phyloP scores from a whole-genome alignment of 108 stramenopile genomes.

The Fragilariopsis cylindrus region DNA sequence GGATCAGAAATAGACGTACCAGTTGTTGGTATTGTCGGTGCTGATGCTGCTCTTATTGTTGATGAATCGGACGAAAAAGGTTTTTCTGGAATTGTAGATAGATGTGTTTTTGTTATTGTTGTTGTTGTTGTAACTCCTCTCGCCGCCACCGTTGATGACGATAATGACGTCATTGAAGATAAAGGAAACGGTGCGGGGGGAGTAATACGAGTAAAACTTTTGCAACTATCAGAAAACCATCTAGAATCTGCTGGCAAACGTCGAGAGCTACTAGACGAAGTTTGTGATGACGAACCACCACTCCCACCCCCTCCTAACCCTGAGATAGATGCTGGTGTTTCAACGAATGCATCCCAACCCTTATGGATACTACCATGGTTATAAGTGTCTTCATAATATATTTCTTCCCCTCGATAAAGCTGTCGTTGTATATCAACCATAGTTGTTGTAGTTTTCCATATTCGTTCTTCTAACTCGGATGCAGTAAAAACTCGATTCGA shows the following conservation, averaged over 20 bases:
- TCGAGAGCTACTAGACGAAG: slow-evolving; percentile 16
- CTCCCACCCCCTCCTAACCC: not conserved
- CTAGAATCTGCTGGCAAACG: slow-evolving; percentile 58
- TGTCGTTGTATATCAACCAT: slow-evolving; percentile 70
- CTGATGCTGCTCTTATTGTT: not conserved
- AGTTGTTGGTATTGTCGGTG: not conserved
- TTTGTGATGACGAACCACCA: slow-evolving; percentile 2
- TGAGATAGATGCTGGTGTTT: not conserved
- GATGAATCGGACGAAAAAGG: not conserved
- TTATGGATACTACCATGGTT: slow-evolving; percentile 59
- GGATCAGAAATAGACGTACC: not conserved
- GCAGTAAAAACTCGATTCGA: slow-evolving; percentile 35
- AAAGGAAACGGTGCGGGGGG: not conserved
- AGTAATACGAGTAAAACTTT: not conserved
- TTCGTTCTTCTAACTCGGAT: slow-evolving; percentile 38
- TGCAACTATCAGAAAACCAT: slow-evolving; percentile 59
- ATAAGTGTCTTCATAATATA: slow-evolving; percentile 71
- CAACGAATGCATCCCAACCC: slow-evolving; percentile 65
- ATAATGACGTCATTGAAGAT: slow-evolving; percentile 4
- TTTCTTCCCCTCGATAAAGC: slow-evolving; percentile 72
- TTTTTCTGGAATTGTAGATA: not conserved
- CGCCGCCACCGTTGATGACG: not conserved
- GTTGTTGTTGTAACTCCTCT: not conserved
- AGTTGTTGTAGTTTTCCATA: slow-evolving; percentile 39
- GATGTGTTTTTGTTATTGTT: slow-evolving; percentile 1